Conservation (phyloP, 2,329 filamentous ascomycete species). For the Alternaria tenuissima region DNA sequence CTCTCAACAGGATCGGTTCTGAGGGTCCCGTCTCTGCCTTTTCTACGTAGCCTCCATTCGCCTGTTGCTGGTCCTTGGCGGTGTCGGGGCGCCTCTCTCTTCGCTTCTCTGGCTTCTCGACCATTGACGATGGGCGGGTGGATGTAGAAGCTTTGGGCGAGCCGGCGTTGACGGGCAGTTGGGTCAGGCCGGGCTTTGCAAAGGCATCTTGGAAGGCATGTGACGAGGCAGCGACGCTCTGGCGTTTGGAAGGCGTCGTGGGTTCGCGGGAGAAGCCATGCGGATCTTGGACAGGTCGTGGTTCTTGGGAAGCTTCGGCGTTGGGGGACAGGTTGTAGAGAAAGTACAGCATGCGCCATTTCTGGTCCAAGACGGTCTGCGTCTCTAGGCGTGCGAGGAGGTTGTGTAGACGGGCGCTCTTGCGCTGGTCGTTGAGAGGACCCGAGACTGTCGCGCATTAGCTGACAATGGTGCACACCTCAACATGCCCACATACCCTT, state of each 20-base stretch:
- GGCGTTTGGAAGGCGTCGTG: constrained; percentile 40
- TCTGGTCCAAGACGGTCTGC: constrained; percentile 91
- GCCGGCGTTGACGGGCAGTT: constrained; percentile 48
- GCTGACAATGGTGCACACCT: neutral
- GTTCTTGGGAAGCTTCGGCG: constrained; percentile 17
- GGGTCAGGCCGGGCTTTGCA: constrained; percentile 54
- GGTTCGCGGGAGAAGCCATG: constrained; percentile 33
- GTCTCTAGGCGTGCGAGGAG: constrained; percentile 88
- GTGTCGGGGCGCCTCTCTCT: constrained; percentile 38
- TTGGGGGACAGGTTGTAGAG: constrained; percentile 82
- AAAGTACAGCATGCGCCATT: constrained; percentile 96
- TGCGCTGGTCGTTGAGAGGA: constrained; percentile 73
- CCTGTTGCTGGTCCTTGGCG: constrained; percentile 34
- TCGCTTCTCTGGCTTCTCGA: constrained; percentile 38
- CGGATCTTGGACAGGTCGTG: constrained; percentile 16
- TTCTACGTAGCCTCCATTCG: constrained; percentile 19
- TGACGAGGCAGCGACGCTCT: constrained; percentile 18
- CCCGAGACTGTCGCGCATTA: constrained; percentile 66
- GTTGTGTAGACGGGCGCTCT: constrained; percentile 84
- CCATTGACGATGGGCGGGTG: constrained; percentile 24
- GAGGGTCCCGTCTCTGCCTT: constrained; percentile 42
- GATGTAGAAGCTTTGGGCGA: constrained; percentile 37
- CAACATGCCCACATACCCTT: constrained; percentile 57
- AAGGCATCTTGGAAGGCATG: constrained; percentile 58
- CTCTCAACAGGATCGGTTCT: constrained; percentile 62